Percentiles rank a stretch among this genome's conserved stretches.
phyloP scores from a whole-genome alignment of 768 basidiomycete genomes.

The Lactarius akahatsu region DNA sequence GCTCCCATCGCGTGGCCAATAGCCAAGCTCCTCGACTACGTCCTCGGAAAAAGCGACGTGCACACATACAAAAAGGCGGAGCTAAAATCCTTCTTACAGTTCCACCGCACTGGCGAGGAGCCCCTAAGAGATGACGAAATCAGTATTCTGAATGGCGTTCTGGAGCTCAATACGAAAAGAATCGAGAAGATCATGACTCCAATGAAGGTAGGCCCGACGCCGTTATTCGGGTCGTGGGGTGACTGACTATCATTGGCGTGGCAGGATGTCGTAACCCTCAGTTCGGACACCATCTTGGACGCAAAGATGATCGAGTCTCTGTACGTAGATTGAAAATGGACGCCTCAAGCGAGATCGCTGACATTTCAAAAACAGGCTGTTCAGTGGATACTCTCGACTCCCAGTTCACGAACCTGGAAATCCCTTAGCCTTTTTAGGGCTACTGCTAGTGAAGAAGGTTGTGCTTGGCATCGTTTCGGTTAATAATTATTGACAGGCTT shows the following conservation, averaged over 20 bases:
- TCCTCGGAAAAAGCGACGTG: slow-evolving; percentile 71
- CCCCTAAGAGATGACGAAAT: slow-evolving; percentile 81
- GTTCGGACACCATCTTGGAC: slow-evolving; percentile 75
- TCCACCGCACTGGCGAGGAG: slow-evolving; percentile 75
- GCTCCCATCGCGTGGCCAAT: slow-evolving; percentile 60
- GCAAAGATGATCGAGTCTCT: slow-evolving; percentile 76
- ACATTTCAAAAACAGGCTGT: slow-evolving; percentile 43
- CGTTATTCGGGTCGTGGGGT: no score
- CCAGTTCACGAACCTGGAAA: slow-evolving; percentile 79
- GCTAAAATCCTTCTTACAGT: slow-evolving; percentile 62
- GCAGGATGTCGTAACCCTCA: slow-evolving; percentile 81
- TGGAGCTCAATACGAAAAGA: slow-evolving; percentile 74
- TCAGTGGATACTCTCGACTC: slow-evolving; percentile 90
- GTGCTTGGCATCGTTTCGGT: not conserved
- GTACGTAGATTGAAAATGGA: slow-evolving; percentile 39
- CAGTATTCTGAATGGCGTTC: slow-evolving; percentile 73
- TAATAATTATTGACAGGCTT: slow-evolving; percentile 11
- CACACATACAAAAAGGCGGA: slow-evolving; percentile 79
- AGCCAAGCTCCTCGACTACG: slow-evolving; percentile 71
- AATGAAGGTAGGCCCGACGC: slow-evolving; percentile 42
- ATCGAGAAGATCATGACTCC: slow-evolving; percentile 57
- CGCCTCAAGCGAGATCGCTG: not conserved
- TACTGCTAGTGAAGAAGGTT: slow-evolving; percentile 83
- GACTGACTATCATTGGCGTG: not conserved
- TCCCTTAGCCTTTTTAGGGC: slow-evolving; percentile 69